Evolutionary conservation across 2,329 filamentous ascomycete genomes (phyloP), one percentile per base, ranked within the genome.

Genomic region (Diplodia intermedia): DNA sequence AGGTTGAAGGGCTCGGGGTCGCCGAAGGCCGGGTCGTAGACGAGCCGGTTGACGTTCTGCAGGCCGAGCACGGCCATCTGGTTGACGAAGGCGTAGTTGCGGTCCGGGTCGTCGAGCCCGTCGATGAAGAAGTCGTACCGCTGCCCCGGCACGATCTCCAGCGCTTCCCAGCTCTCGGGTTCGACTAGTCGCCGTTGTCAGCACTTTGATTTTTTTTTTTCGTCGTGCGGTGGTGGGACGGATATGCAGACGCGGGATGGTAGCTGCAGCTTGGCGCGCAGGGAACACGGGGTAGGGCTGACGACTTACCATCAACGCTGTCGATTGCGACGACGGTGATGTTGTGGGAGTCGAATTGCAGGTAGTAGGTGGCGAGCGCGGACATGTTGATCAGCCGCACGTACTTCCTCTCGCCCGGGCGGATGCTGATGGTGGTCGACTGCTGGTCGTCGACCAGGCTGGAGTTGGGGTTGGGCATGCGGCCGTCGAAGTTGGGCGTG

Each of bases 391-490:
- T 81, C 65, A 92, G 81, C 50, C 88, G 88, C 73, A 93, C 83
- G 15, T 91, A 79, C 70, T 93, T 93, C 0, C 89, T 93, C 75
- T 87, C 91, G 2, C 86, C 86, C 0, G 91, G 88, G 72, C 88
- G 72, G 2, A 93, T 85, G 0, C 82, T 72, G 49, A 93, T 78
- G 3, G 80, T 84, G 2, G 88, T 77, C 68, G 90, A 85, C 69
- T 85, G 84, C 0, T 86, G 88, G 69, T 93, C 91, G 73, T 93
- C 93, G 75, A 92, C 84, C 57, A 93, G 81, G 1, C 88, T 87
- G 6, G 87, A 82, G 49, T 92, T 79, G 0, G 91, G 90, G 1
- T 92, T 83, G 0, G 90, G 89, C 74, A 90, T 86, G 2, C 80
- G 79, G n/a, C 86, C 86, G 20, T 78, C 81, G 18, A 79, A 73